phyloP scores from a whole-genome alignment of 2,329 filamentous ascomycete genomes.

The Ascochyta pisi region DNA sequence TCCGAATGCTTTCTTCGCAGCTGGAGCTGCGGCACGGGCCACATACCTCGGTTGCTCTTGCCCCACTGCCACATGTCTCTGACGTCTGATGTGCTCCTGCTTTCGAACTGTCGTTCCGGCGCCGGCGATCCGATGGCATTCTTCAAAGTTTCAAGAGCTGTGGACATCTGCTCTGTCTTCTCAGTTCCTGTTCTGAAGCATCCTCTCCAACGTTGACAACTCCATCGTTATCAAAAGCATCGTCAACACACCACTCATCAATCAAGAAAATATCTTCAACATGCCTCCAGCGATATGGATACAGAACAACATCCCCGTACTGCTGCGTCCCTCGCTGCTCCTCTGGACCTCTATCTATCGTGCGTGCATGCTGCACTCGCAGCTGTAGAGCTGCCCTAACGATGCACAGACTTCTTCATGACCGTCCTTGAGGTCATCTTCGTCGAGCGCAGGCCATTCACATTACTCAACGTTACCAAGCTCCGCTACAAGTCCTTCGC shows the following conservation, averaged over 20 bases:
- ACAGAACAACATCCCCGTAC: slow-evolving; percentile 28
- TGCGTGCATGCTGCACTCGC: slow-evolving; percentile 15
- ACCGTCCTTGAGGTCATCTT: slow-evolving; percentile 43
- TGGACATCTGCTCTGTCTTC: neutral
- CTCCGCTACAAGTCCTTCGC: slow-evolving; percentile 45
- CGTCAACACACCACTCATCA: neutral
- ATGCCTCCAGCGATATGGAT: slow-evolving; percentile 21
- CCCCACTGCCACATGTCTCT: slow-evolving; percentile 12
- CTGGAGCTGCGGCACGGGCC: neutral
- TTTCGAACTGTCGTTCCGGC: slow-evolving; percentile 4
- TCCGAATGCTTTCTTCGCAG: neutral
- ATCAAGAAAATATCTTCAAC: neutral
- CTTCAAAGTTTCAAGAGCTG: slow-evolving; percentile 1
- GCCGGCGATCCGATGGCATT: slow-evolving; percentile 9
- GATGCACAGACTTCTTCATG: slow-evolving; percentile 41
- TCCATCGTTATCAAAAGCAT: slow-evolving; percentile 1
- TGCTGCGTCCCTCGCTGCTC: slow-evolving; percentile 40
- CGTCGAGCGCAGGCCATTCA: slow-evolving; percentile 33
- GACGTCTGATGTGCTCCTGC: slow-evolving; percentile 8
- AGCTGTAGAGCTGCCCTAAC: neutral
- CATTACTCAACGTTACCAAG: slow-evolving; percentile 38
- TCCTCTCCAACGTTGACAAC: neutral
- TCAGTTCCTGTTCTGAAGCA: neutral
- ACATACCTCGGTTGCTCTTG: slow-evolving; percentile 14
- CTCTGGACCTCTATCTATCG: slow-evolving; percentile 37